phyloP scores from a whole-genome alignment of 2,329 filamentous ascomycete species.

The Alternaria gaisen region DNA sequence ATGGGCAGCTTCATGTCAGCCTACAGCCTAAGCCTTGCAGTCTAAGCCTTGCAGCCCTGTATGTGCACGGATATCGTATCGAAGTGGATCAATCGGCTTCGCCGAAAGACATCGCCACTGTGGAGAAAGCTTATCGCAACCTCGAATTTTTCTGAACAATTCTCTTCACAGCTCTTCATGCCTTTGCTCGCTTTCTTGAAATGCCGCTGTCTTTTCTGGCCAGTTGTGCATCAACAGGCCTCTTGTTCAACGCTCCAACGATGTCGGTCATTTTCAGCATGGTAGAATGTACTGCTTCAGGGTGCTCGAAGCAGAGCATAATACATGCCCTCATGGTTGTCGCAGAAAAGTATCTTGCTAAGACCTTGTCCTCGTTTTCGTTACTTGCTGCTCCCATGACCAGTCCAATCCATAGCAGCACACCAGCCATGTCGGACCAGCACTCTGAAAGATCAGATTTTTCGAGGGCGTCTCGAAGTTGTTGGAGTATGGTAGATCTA shows the following conservation, averaged over 20 bases:
- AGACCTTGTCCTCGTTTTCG: slow-evolving; percentile 26
- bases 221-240: slow-evolving; percentile 2
- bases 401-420: slow-evolving; percentile 50
- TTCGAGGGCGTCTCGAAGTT: slow-evolving; percentile 37
- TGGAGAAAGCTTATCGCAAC: slow-evolving; percentile 25
- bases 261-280: slow-evolving; percentile 41
- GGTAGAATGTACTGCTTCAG: slow-evolving; percentile 39
- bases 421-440: slow-evolving; percentile 50
- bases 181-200: slow-evolving; percentile 26
- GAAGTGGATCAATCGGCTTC: slow-evolving; percentile 6
- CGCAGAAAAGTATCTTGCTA: slow-evolving; percentile 45
- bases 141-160: background rate
- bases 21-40: background rate
- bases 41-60: slow-evolving; percentile 7
- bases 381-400: slow-evolving; percentile 45
- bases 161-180: background rate
- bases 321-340: slow-evolving; percentile 43
- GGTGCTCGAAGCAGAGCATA: slow-evolving; percentile 50
- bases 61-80: slow-evolving; percentile 13
- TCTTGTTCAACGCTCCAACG: slow-evolving; percentile 22
- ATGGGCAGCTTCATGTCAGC: background rate
- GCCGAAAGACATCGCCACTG: slow-evolving; percentile 26
- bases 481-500: slow-evolving; percentile 27
- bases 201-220: background rate
- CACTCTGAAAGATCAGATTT: slow-evolving; percentile 44